These are phyloP conservation scores for Triticum turgidum DNA, from an alignment of 176 grass and related monocot genomes.

Conservation along the genomic window DNA sequence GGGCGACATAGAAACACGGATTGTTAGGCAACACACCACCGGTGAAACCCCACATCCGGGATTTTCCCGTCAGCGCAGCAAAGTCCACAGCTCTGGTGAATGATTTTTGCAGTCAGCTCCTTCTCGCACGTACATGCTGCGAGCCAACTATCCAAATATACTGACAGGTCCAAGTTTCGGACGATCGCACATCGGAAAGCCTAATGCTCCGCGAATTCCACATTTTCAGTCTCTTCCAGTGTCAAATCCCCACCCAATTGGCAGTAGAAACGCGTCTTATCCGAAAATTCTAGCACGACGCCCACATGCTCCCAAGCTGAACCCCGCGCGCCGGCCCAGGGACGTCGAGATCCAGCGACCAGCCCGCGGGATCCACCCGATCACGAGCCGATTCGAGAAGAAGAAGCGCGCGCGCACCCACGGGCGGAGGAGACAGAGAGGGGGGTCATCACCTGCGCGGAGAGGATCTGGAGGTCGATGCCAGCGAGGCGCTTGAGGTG, in stretches of 20 bases:
- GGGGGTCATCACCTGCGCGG: conserved; percentile 49
- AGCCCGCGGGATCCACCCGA: not conserved
- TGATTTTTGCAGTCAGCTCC: not conserved
- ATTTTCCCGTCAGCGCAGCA: not conserved
- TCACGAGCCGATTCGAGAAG: not conserved
- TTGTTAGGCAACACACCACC: not conserved
- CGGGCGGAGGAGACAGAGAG: not conserved
- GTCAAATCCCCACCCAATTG: not conserved
- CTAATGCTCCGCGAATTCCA: not conserved
- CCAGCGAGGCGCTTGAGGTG: conserved; percentile 82
- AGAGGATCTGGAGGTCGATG: conserved; percentile 87
- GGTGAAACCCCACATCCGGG: not conserved
- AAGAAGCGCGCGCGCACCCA: too few species aligned
- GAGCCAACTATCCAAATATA: not conserved
- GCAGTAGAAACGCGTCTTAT: not conserved
- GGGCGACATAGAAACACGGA: not conserved
- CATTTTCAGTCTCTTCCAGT: not conserved
- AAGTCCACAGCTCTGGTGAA: not conserved
- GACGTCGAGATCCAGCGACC: conserved; percentile 15
- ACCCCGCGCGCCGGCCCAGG: not conserved
- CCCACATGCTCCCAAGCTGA: not conserved
- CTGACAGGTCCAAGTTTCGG: not conserved
- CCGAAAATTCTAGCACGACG: not conserved
- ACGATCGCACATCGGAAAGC: not conserved
- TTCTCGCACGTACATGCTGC: not conserved